Evolutionary conservation across 495 filamentous ascomycete species (phyloP), one percentile per base, ranked within the genome.

Genomic region (Rostrohypoxylon terebratum): DNA sequence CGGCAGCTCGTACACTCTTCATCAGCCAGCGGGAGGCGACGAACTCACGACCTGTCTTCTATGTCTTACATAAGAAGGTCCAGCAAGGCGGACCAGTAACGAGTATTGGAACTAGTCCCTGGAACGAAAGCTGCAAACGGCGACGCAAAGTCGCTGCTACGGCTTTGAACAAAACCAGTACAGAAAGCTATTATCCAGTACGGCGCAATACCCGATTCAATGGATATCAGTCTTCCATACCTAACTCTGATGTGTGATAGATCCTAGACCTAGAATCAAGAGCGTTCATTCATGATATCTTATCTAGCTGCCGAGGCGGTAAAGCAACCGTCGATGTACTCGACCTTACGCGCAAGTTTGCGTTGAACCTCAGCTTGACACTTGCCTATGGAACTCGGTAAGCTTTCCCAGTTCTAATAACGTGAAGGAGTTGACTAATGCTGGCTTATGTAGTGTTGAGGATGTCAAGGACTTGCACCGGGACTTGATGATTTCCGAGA

Each of bases 91-190:
- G 81, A 55, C 90, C 88, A 10, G 90, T 90, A 4, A 92, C 90
- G 75, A 92, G 90, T 0, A 91, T 93, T 61, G 91, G 91, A 1
- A 92, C 91, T 0, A 91, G 89, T 1, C 91, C 91, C 0, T 93
- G 90, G 90, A 89, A 92, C 72, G 90, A 91, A 53, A 89, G 87
- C 28, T 91, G 89, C 80, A 93, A 93, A 77, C 83, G 85, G 1
- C 86, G 90, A 4, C 84, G 90, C 55, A 92, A 92, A 81, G 91
- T 90, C 1, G 89, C 91, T 0, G 90, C 90, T 2, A 92, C 90
- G 0, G 90, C 90, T 0, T 80, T 93, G 18, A 93, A 93, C 78
- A 84, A 88, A 21, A 89, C 90, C 0, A 88, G 90, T 0, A 87
- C 89, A 1, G 87, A 91, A 60, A 88, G 86, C 0, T 93, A 90